Percentiles rank a stretch among this genome's conserved stretches.
Evolutionary conservation across 192 early-diverging fungal genomes (phyloP).

Genomic region (Linnemannia zychae): DNA sequence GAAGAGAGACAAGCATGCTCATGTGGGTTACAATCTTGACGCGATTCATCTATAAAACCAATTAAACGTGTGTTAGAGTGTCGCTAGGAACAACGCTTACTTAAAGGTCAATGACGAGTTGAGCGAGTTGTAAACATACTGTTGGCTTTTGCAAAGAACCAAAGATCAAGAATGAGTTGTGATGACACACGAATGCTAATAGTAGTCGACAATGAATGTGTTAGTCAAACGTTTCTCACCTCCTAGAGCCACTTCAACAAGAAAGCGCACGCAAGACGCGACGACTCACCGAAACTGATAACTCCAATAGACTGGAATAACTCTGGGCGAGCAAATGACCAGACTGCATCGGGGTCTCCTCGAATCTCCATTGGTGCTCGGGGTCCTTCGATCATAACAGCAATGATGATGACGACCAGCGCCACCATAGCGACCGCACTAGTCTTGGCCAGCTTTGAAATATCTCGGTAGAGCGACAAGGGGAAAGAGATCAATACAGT

Average conservation of each 20-base stretch:
- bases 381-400: conserved; percentile 79
- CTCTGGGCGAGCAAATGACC: conserved; percentile 62
- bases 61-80: background rate
- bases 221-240: background rate
- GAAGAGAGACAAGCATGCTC: conserved; percentile 78
- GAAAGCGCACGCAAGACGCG: background rate
- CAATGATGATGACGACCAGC: conserved; percentile 83
- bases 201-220: background rate
- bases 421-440: conserved; percentile 87
- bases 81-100: too few relatives aligned
- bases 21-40: conserved; percentile 88
- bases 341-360: conserved; percentile 58
- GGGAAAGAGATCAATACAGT: conserved; percentile 87
- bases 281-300: conserved; percentile 83
- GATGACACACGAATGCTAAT: conserved; percentile 93
- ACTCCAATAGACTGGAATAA: conserved; percentile 89
- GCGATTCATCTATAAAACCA: conserved; percentile 73
- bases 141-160: conserved; percentile 87
- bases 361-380: conserved; percentile 64
- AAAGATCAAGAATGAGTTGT: conserved; percentile 95
- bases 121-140: conserved; percentile 3
- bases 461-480: conserved; percentile 88
- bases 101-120: too few relatives aligned
- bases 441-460: conserved; percentile 90
- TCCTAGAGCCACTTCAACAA: background rate